These are phyloP conservation scores for Ceriops tagal DNA, from an alignment of 345 rosid species.

Conservation along the genomic window DNA sequence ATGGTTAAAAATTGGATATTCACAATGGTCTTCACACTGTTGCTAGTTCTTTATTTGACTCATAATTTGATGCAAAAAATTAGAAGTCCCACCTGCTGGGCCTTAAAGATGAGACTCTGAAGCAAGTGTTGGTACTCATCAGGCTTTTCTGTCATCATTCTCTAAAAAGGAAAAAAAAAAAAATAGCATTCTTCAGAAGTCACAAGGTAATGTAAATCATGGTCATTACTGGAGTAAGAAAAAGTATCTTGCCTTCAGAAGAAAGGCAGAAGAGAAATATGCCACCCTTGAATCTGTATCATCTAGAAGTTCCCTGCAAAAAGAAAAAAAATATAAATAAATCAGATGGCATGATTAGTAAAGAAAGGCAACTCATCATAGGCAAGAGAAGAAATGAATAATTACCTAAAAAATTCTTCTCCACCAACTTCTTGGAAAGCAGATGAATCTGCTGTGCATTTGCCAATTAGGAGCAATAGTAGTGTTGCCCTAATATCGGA, in stretches of 20 bases:
- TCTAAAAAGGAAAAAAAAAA: constrained; percentile 49
- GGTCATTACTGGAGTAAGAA: constrained; percentile 7
- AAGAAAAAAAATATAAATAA: constrained; percentile 8
- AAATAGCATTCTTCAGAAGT: constrained; percentile 21
- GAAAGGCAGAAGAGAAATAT: constrained; percentile 93
- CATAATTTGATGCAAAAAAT: constrained; percentile 6
- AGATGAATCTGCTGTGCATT: constrained; percentile 85
- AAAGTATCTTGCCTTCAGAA: constrained; percentile 66
- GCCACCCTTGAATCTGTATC: constrained; percentile 98
- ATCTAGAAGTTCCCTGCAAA: constrained; percentile 84
- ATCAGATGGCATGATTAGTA: constrained; percentile 11
- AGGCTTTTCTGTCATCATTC: constrained; percentile 98
- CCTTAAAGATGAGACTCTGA: constrained; percentile 87
- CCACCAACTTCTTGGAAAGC: constrained; percentile 93
- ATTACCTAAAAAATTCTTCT: constrained; percentile 87
- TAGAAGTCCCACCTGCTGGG: constrained; percentile 70
- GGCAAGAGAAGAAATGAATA: constrained; percentile 14
- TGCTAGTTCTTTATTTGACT: not conserved
- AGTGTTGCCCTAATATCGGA: constrained; percentile 94
- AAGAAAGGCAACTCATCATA: constrained; percentile 11
- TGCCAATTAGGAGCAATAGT: constrained; percentile 83
- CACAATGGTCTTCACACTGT: not conserved
- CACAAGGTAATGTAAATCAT: not conserved
- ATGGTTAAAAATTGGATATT: not conserved
- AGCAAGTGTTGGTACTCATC: constrained; percentile 94